Conservation (phyloP, 805 yeast genomes). For the Kazachstania taianensis region DNA sequence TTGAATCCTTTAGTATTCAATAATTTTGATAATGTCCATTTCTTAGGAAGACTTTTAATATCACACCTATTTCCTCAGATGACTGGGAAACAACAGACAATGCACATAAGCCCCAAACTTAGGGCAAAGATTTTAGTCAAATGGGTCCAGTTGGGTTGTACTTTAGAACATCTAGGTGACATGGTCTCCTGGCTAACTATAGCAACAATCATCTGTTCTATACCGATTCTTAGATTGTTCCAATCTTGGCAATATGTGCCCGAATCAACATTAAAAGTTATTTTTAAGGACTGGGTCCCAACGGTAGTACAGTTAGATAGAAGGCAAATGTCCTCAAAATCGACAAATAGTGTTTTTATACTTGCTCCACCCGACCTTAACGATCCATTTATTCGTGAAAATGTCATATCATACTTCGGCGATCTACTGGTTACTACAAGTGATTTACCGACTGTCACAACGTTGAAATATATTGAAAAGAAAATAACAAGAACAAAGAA, state of each 20-base stretch:
- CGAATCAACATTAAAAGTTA: conserved; percentile 44
- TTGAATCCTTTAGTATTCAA: conserved; percentile 73
- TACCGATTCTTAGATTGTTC: conserved; percentile 65
- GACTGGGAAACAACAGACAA: not conserved
- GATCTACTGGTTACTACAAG: conserved; percentile 50
- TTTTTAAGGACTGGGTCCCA: conserved; percentile 83
- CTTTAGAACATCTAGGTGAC: conserved; percentile 71
- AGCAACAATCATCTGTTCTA: conserved; percentile 71
- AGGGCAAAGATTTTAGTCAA: conserved; percentile 61
- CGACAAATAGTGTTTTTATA: conserved; percentile 47
- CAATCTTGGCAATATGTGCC: conserved; percentile 69
- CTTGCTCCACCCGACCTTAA: conserved; percentile 87
- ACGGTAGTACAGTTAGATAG: conserved; percentile 83
- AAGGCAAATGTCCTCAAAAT: conserved; percentile 49
- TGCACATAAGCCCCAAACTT: conserved; percentile 17
- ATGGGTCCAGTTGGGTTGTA: conserved; percentile 80
- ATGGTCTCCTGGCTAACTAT: conserved; percentile 93
- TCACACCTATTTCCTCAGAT: conserved; percentile 49
- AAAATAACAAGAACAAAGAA: conserved; percentile 58
- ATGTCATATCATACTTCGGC: conserved; percentile 84
- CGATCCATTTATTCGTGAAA: conserved; percentile 57
- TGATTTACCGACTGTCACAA: conserved; percentile 20
- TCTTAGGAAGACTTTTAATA: conserved; percentile 58
- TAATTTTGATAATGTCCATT: conserved; percentile 57
- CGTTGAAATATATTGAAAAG: conserved; percentile 43